phyloP scores from a whole-genome alignment of 306 rosid genomes.

The Lathyrus aphaca region DNA sequence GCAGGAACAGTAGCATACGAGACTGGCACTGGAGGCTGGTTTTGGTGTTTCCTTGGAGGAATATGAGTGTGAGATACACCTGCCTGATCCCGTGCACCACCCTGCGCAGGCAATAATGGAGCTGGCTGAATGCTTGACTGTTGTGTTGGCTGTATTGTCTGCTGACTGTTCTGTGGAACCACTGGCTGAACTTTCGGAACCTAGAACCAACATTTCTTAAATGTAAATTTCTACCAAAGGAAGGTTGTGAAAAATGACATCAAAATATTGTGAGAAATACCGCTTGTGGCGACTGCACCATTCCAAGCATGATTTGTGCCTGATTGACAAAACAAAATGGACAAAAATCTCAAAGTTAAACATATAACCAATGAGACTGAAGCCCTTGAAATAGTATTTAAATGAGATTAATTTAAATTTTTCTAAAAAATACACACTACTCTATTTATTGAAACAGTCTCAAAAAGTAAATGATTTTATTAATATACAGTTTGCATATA shows the following conservation, averaged over 20 bases:
- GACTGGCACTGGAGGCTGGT: slow-evolving; percentile 58
- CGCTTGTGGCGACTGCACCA: slow-evolving; percentile 90
- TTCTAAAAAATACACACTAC: slow-evolving; percentile 15
- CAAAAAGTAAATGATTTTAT: not conserved
- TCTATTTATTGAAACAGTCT: not conserved
- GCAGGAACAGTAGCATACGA: slow-evolving; percentile 68
- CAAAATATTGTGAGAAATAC: slow-evolving; percentile 43
- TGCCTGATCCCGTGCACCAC: slow-evolving; percentile 67
- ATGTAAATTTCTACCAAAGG: slow-evolving; percentile 3
- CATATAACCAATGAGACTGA: slow-evolving; percentile 2
- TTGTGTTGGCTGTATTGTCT: slow-evolving; percentile 54
- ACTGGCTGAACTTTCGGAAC: slow-evolving; percentile 74
- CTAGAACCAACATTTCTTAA: slow-evolving; percentile 50
- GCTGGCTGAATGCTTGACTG: slow-evolving; percentile 60
- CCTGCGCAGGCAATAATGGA: slow-evolving; percentile 54
- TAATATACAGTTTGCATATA: slow-evolving; percentile 19
- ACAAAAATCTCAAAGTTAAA: slow-evolving; percentile 33
- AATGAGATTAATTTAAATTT: not conserved
- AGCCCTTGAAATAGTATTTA: not conserved
- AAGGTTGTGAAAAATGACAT: slow-evolving; percentile 29
- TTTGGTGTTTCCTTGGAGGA: slow-evolving; percentile 68
- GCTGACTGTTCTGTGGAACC: slow-evolving; percentile 49
- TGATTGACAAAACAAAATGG: slow-evolving; percentile 42
- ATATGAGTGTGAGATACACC: slow-evolving; percentile 63
- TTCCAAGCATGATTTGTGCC: slow-evolving; percentile 99